Evolutionary conservation across 805 yeast species (phyloP).

Genomic region (Barnettozyma sucrosica): DNA sequence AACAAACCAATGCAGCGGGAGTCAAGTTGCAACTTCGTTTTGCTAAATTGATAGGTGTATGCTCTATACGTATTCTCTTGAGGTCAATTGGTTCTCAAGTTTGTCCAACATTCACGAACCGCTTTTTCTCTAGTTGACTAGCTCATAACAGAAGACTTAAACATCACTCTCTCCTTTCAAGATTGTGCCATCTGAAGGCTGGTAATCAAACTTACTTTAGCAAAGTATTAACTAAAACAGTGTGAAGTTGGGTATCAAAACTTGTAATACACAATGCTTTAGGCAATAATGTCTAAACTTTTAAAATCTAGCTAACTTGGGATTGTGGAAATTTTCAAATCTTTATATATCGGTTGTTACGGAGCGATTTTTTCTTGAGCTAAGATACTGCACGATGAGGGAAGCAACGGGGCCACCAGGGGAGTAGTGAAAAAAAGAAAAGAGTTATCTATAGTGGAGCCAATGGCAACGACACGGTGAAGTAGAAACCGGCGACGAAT

Average conservation of each 20-base stretch:
- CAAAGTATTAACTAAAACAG: slow-evolving; percentile 8
- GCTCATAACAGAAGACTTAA: neutral
- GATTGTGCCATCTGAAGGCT: neutral
- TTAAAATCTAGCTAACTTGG: neutral
- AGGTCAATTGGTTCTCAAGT: neutral
- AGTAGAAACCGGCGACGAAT: slow-evolving; percentile 8
- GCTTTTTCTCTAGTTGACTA: neutral
- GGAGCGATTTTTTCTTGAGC: slow-evolving; percentile 3
- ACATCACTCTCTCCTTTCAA: neutral
- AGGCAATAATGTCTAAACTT: slow-evolving; percentile 9
- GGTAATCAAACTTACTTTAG: slow-evolving; percentile 5
- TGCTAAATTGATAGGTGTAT: too few species aligned
- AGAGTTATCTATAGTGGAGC: slow-evolving; percentile 3
- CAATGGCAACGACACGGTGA: slow-evolving; percentile 7
- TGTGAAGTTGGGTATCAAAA: slow-evolving; percentile 8
- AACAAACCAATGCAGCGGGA: too few species aligned
- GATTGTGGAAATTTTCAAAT: slow-evolving; percentile 7
- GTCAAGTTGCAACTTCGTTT: too few species aligned
- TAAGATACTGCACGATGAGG: slow-evolving; percentile 9
- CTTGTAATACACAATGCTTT: slow-evolving; percentile 9
- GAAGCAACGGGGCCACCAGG: slow-evolving; percentile 1
- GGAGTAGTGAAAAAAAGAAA: slow-evolving; percentile 7
- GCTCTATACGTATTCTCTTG: neutral
- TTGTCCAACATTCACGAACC: neutral
- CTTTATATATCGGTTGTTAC: slow-evolving; percentile 6